Evolutionary conservation across 2,329 filamentous ascomycete genomes (phyloP), one percentile per base, ranked within the genome.

Genomic region (Helotiales sp.): DNA sequence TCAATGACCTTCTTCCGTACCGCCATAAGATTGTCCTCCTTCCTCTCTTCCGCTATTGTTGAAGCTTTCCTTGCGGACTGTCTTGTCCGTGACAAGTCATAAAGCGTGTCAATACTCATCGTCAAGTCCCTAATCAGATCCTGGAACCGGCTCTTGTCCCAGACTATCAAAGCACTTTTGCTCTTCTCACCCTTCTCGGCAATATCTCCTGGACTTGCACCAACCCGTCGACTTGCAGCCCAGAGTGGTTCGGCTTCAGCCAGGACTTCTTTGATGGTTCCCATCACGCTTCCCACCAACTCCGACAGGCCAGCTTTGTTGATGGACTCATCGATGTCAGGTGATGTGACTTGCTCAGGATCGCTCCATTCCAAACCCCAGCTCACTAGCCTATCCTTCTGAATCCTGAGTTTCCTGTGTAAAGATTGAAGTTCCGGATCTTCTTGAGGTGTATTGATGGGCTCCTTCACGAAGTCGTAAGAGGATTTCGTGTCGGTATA

Each of bases 321-420:
- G 8, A 88, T 77, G 13, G 83, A 84, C 67, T 86, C 84, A 67
- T 88, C 85, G 61, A 93, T 92, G 71, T 90, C 85, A 67, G 84
- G 82, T 58, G 86, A 80, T 13, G 40, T 44, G 19, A 25, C 10
- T 68, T 87, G 81, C 15, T 76, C 75, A 42, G 87, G 85, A 70
- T 92, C 89, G 55, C 86, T 89, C 90, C 90, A 93, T 71, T 91
- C 88, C 52, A 91, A 77, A 0, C 89, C 90, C 90, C 90, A 93
- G 59, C 85, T 88, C 58, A 90, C 85, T 47, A 93, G 78, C 15
- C 90, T 81, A 74, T 92, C 88, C 55, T 70, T 68, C 67, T 93
- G 90, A 64, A 92, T 91, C 62, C 88, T 83, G 63, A 91, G 82
- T 71, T 90, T 91, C 62, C 88, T 86, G 70, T 92, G 87, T 30